These are phyloP conservation scores for Torulaspora maleeae DNA, from an alignment of 805 yeast genomes.

Conservation along the genomic window DNA sequence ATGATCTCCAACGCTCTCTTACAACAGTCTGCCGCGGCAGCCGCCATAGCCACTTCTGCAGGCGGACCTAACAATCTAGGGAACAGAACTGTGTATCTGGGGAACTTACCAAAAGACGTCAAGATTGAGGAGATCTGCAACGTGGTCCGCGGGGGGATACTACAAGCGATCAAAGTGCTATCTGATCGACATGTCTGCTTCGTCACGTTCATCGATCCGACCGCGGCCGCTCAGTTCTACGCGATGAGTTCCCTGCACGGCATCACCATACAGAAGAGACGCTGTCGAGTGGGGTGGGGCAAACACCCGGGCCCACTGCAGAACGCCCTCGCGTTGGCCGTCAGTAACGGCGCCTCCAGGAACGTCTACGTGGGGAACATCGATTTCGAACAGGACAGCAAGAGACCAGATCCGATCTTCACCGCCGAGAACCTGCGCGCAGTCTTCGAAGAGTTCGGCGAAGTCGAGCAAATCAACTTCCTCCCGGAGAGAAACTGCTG, in stretches of 20 bases:
- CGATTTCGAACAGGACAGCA: constrained; percentile 32
- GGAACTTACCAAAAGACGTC: constrained; percentile 82
- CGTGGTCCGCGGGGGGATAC: constrained; percentile 89
- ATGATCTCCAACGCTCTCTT: constrained; percentile 67
- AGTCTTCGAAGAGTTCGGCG: constrained; percentile 82
- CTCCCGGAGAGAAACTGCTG: constrained; percentile 81
- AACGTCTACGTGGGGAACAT: constrained; percentile 85
- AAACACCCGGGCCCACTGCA: constrained; percentile 91
- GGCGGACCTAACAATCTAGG: constrained; percentile 92
- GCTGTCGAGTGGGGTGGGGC: constrained; percentile 96
- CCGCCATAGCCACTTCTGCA: constrained; percentile 92
- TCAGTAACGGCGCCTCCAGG: constrained; percentile 89
- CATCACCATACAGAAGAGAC: constrained; percentile 73
- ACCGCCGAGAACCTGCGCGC: constrained; percentile 57
- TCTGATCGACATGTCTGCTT: constrained; percentile 89
- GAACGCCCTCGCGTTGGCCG: constrained; percentile 81
- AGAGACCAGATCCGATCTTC: constrained; percentile 35
- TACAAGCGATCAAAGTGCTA: constrained; percentile 76
- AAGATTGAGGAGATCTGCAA: constrained; percentile 92
- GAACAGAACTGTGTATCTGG: constrained; percentile 87
- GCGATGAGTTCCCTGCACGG: constrained; percentile 93
- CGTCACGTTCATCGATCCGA: constrained; percentile 91
- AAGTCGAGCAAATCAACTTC: constrained; percentile 90
- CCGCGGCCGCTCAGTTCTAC: constrained; percentile 95
- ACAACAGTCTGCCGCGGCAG: constrained; percentile 95